Evolutionary conservation across 2,329 filamentous ascomycete genomes (phyloP), one percentile per base, ranked within the genome.

Genomic region (Aspergillus eucalypticola): DNA sequence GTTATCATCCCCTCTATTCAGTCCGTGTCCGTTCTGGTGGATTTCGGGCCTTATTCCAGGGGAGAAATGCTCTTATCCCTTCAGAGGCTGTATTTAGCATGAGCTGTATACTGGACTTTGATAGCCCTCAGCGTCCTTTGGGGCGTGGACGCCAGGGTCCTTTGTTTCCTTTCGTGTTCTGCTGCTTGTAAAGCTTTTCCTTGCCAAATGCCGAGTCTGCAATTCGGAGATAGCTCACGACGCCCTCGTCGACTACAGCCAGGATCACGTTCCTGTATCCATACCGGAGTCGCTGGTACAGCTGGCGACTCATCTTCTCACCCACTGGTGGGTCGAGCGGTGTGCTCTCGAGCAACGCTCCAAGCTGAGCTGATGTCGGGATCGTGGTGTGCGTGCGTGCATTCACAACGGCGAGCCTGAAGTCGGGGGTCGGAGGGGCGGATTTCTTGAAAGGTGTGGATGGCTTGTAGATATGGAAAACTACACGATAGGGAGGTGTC

Each of bases 201-300:
- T 86, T 84, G 0, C 83, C 88, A 76, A 97, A 97, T 0, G 88
- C 88, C 10, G 87, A 88, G 79, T 98, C 92, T 1, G 85, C 87
- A 60, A 97, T 83, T 23, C 90, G 82, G 69, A 97, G 81, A 73
- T 94, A 98, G 74, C 94, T 98, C 49, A 93, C 89, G 21, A 98
- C 83, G 0, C 95, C 95, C 64, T 92, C 86, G 73, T 98, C 95
- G 35, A 97, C 92, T 2, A 98, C 85, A 0, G 93, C 95, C 23
- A 99, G 74, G 35, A 97, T 81, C 32, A 95, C 90, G 75, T 91
- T 95, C 65, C 91, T 85, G 73, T 89, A 88, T 1, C 92, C 95
- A 69, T 96, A 88, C 76, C 92, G 94, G 64, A 98, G 79, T 60
- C 90, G 87, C 69, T 88, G 85, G 71, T 96, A 95, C 65, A 93